Conservation (phyloP, 257 asterid genomes). For the Oldenlandia corymbosa region DNA sequence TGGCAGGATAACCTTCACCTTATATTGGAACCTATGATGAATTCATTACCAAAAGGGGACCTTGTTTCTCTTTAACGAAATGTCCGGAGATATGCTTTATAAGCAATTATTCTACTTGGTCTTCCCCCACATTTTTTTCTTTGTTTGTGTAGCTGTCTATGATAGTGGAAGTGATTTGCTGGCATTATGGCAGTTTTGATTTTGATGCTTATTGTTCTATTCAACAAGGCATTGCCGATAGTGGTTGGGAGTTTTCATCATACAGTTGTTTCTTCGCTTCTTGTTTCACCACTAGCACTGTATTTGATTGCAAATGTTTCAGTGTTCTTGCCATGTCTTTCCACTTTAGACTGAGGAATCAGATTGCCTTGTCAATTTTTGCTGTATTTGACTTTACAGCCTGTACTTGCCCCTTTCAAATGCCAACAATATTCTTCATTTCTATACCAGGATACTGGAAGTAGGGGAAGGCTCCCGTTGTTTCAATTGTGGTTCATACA, state of each 20-base stretch:
- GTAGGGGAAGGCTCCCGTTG: conserved; percentile 65
- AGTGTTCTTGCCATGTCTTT: not conserved
- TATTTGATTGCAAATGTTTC: not conserved
- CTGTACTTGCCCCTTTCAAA: conserved; percentile 2
- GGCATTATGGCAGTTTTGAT: not conserved
- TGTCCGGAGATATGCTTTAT: not conserved
- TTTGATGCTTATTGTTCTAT: not conserved
- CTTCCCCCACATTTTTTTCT: not conserved
- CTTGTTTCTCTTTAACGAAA: not conserved
- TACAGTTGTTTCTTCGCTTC: not conserved
- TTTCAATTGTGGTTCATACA: conserved; percentile 90
- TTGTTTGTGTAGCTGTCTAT: not conserved
- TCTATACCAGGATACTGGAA: conserved; percentile 48
- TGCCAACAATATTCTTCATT: conserved; percentile 23
- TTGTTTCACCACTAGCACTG: not conserved
- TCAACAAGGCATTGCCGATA: not conserved
- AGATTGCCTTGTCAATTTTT: not conserved
- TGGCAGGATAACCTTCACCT: too few species aligned
- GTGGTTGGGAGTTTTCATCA: not conserved
- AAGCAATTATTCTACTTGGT: not conserved
- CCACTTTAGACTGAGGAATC: not conserved
- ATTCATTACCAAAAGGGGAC: too few species aligned
- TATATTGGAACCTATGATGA: too few species aligned
- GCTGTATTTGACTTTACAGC: not conserved
- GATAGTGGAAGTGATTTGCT: not conserved